These are phyloP conservation scores for Cucurbita moschata DNA, from an alignment of 306 rosid species.

Conservation along the genomic window DNA sequence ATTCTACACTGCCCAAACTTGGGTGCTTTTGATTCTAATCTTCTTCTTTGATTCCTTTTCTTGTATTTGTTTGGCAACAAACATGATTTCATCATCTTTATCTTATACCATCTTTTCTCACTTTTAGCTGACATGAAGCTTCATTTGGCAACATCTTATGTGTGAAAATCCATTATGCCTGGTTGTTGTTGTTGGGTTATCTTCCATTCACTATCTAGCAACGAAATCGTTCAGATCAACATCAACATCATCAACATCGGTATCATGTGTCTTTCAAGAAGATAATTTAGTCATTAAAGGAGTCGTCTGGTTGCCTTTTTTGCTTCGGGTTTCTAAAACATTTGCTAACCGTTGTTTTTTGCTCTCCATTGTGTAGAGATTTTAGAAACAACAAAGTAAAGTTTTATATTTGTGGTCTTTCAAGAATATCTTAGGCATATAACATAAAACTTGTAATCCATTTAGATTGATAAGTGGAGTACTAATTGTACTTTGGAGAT, in stretches of 20 bases:
- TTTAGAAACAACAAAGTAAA: too few species aligned
- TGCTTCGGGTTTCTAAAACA: neutral
- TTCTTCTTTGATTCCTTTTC: neutral
- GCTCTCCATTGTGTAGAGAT: too few species aligned
- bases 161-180: neutral
- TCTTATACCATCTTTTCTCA: neutral
- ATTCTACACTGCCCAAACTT: neutral
- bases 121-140: conserved; percentile 3
- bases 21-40: neutral
- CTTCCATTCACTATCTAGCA: neutral
- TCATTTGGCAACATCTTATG: neutral
- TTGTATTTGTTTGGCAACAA: neutral
- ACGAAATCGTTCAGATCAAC: too few species aligned
- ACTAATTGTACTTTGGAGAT: neutral
- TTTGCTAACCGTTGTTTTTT: too few species aligned
- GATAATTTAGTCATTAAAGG: neutral
- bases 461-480: neutral
- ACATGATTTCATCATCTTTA: neutral
- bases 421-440: too few species aligned
- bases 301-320: neutral
- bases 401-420: too few species aligned
- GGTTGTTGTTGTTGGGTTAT: neutral
- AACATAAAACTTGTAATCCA: too few species aligned
- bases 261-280: too few species aligned
- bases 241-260: too few species aligned